phyloP scores from a whole-genome alignment of 805 yeast genomes.

The Clavispora vitiphila region DNA sequence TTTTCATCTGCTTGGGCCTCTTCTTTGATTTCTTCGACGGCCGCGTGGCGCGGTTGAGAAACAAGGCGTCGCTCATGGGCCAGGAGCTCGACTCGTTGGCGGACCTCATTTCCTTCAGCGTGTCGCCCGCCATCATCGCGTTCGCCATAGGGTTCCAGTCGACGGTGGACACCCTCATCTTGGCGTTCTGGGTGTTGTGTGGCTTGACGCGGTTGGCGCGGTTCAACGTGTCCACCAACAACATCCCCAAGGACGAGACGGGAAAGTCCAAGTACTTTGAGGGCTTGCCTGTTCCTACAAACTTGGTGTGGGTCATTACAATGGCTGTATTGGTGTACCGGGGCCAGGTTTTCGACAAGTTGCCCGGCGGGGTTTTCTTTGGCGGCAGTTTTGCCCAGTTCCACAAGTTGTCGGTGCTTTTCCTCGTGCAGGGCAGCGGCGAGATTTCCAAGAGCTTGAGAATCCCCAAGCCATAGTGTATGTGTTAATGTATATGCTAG shows the following conservation, averaged over 20 bases:
- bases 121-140: conserved; percentile 91
- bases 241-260: conserved; percentile 79
- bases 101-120: conserved; percentile 90
- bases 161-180: conserved; percentile 68
- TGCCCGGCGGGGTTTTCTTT: conserved; percentile 66
- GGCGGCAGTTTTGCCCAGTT: conserved; percentile 59
- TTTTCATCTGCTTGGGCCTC: conserved; percentile 83
- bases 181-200: conserved; percentile 84
- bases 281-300: conserved; percentile 94
- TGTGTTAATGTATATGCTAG: neutral
- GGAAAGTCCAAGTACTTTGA: conserved; percentile 93
- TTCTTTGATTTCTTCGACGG: conserved; percentile 97
- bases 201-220: conserved; percentile 93
- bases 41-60: conserved; percentile 90
- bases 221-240: conserved; percentile 89
- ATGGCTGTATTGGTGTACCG: conserved; percentile 67
- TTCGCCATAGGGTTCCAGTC: conserved; percentile 87
- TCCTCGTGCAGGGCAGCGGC: conserved; percentile 78
- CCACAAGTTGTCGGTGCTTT: conserved; percentile 64
- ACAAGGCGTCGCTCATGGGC: conserved; percentile 89
- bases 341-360: conserved; percentile 40
- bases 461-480: conserved; percentile 74
- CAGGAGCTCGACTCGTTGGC: conserved; percentile 97
- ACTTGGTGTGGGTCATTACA: conserved; percentile 64
- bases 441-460: conserved; percentile 88